Conservation (phyloP, 2,329 filamentous ascomycete species). For the Fusarium sarcochroum region DNA sequence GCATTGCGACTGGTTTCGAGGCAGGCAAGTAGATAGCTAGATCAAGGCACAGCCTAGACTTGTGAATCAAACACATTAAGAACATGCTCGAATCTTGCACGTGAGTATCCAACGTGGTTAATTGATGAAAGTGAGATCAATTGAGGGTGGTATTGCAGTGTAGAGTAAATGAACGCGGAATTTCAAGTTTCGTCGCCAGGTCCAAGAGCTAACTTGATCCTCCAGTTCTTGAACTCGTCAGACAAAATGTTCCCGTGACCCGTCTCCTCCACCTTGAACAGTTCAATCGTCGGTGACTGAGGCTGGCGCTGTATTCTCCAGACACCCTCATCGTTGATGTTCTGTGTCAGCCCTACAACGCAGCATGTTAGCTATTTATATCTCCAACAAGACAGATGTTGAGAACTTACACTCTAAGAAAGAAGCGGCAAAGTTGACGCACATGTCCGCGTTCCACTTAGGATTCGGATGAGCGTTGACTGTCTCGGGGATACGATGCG, state of each 20-base stretch:
- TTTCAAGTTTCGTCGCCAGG: constrained; percentile 40
- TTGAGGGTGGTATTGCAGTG: neutral
- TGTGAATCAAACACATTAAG: constrained; percentile 9
- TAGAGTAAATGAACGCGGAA: neutral
- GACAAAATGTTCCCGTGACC: constrained; percentile 84
- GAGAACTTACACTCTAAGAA: constrained; percentile 80
- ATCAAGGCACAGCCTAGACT: constrained; percentile 29
- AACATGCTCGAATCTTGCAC: neutral
- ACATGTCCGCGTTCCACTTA: constrained; percentile 92
- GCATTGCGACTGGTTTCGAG: constrained; percentile 11
- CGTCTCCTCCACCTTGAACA: constrained; percentile 77
- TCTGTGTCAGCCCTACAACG: constrained; percentile 71
- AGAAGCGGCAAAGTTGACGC: constrained; percentile 87
- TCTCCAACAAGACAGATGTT: neutral
- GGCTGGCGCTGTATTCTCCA: constrained; percentile 82
- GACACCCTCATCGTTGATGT: constrained; percentile 78
- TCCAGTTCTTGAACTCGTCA: constrained; percentile 83
- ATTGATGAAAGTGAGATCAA: neutral
- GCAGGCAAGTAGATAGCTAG: constrained; percentile 29
- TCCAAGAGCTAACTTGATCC: constrained; percentile 66
- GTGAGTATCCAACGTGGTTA: neutral
- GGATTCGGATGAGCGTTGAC: constrained; percentile 76
- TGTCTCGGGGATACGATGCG: constrained; percentile 80
- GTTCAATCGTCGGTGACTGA: constrained; percentile 76
- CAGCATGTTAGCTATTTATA: constrained; percentile 32